Conservation (phyloP, 1,284 basidiomycete species). For the Trichosporon sp. region DNA sequence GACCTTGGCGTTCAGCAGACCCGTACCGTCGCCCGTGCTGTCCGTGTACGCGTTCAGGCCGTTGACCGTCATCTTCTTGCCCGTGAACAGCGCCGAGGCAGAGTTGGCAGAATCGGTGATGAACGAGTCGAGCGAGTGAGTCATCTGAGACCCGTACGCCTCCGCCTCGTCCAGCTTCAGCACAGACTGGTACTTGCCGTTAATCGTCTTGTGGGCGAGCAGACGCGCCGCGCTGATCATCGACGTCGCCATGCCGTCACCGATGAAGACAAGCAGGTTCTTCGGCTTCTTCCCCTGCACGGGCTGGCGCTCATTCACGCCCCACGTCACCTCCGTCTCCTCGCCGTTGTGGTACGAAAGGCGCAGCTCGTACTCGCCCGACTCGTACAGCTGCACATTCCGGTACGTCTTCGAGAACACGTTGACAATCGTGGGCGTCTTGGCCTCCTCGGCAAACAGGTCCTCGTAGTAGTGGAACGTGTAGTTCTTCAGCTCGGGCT, state of each 20-base stretch:
- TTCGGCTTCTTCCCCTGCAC: conserved; percentile 38
- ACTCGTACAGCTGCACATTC: conserved; percentile 40
- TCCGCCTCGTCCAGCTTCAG: conserved; percentile 42
- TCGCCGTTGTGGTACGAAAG: conserved; percentile 32
- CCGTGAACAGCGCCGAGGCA: conserved; percentile 49
- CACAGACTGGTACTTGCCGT: conserved; percentile 46
- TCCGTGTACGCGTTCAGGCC: conserved; percentile 44
- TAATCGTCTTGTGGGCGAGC: conserved; percentile 50
- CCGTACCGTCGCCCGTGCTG: conserved; percentile 29
- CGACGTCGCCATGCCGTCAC: conserved; percentile 44
- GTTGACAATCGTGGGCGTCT: conserved; percentile 43
- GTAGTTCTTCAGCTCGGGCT: conserved; percentile 34
- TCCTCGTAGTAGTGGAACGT: conserved; percentile 46
- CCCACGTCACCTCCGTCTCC: conserved; percentile 37
- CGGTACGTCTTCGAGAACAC: conserved; percentile 47
- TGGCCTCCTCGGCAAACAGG: conserved; percentile 42
- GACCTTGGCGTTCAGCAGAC: conserved; percentile 43
- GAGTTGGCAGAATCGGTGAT: conserved; percentile 51
- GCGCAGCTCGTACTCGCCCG: conserved; percentile 29
- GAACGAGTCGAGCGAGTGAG: conserved; percentile 42
- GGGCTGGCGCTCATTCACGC: conserved; percentile 43
- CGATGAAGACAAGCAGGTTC: conserved; percentile 49
- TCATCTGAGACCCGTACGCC: conserved; percentile 37
- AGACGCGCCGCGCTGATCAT: conserved; percentile 47
- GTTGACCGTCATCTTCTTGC: conserved; percentile 50